Evolutionary conservation across 768 basidiomycete species (phyloP).

Genomic region (Collybia mongolica): DNA sequence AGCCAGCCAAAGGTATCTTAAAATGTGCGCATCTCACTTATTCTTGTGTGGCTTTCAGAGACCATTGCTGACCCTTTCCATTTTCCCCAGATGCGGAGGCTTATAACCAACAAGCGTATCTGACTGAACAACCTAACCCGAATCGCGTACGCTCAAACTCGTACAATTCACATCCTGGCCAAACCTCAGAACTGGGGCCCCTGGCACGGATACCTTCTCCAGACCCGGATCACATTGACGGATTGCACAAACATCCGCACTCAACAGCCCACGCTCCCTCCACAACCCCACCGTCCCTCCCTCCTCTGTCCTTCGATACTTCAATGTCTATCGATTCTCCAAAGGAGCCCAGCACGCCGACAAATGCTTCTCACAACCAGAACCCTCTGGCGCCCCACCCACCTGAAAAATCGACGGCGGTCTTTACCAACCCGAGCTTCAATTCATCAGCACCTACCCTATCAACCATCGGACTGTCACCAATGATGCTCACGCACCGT

Average conservation of each 20-base stretch:
- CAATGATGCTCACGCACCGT: constrained; percentile 64
- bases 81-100: constrained; percentile 54
- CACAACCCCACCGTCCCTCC: constrained; percentile 28
- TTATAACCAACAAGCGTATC: constrained; percentile 64
- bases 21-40: constrained; percentile 60
- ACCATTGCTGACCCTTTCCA: neutral
- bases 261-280: constrained; percentile 48
- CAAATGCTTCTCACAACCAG: constrained; percentile 18
- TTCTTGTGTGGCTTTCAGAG: neutral
- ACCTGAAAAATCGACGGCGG: constrained; percentile 42
- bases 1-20: constrained; percentile 82
- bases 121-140: constrained; percentile 44
- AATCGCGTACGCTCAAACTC: constrained; percentile 80
- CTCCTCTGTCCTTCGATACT: constrained; percentile 59
- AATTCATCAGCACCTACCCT: constrained; percentile 92
- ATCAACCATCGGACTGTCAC: constrained; percentile 48
- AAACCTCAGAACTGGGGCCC: constrained; percentile 60
- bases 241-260: constrained; percentile 68
- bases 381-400: constrained; percentile 33
- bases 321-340: constrained; percentile 33
- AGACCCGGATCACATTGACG: constrained; percentile 85
- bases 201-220: constrained; percentile 80
- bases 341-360: constrained; percentile 39
- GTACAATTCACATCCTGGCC: constrained; percentile 57
- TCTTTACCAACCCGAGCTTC: constrained; percentile 79